These are phyloP conservation scores for Acorus gramineus DNA, from an alignment of 106 monocot genomes.

Conservation along the genomic window DNA sequence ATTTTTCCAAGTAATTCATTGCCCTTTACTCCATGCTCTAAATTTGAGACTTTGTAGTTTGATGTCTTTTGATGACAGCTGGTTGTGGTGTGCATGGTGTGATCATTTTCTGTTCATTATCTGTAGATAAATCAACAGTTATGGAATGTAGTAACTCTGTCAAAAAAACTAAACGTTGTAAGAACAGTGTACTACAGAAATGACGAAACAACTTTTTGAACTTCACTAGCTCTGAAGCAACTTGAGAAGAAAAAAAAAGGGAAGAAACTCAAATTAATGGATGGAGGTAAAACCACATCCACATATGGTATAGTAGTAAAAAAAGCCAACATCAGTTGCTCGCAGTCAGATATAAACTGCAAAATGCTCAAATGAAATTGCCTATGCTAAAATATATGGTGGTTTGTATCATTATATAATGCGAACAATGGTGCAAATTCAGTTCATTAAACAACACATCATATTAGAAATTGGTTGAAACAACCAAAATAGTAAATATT, in stretches of 20 bases:
- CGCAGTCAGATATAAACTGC: too few relatives aligned
- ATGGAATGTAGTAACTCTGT: slow-evolving; percentile 38
- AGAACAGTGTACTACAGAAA: too few relatives aligned
- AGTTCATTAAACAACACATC: too few relatives aligned
- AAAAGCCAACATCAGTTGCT: too few relatives aligned
- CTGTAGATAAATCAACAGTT: slow-evolving; percentile 19
- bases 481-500: background rate
- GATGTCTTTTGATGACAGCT: slow-evolving; percentile 4
- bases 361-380: too few relatives aligned
- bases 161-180: slow-evolving; percentile 6
- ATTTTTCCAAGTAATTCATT: slow-evolving; percentile 5
- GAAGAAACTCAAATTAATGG: too few relatives aligned
- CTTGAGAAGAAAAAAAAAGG: background rate
- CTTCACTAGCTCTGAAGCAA: background rate
- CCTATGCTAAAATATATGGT: too few relatives aligned
- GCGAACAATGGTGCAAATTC: too few relatives aligned
- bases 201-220: background rate
- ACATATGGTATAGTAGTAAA: too few relatives aligned
- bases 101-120: slow-evolving; percentile 1
- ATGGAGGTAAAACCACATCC: too few relatives aligned
- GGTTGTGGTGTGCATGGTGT: slow-evolving; percentile 11
- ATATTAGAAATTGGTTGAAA: background rate
- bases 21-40: slow-evolving; percentile 5
- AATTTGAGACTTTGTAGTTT: background rate
- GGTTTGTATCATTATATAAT: too few relatives aligned